Conservation (phyloP, 2,329 filamentous ascomycete species). For the Botrytis fabae region DNA sequence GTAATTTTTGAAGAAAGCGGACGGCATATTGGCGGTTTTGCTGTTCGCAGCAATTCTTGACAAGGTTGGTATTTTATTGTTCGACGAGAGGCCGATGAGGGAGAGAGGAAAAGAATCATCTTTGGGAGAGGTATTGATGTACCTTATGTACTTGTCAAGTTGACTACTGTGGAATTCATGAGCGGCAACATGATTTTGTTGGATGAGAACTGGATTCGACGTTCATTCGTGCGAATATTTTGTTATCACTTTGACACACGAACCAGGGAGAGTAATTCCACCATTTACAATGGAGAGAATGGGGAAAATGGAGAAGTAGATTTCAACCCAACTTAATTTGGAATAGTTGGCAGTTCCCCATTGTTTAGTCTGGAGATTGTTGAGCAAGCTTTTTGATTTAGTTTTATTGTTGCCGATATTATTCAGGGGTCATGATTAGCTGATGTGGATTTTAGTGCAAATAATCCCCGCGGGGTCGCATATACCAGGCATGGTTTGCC, state of each 20-base stretch:
- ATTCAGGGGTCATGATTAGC: constrained; percentile 19
- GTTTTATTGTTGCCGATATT: background rate
- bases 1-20: constrained; percentile 32
- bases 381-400: background rate
- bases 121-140: background rate
- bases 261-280: constrained; percentile 16
- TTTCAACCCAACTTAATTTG: background rate
- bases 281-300: constrained; percentile 15
- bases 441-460: background rate
- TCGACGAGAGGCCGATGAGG: constrained; percentile 20
- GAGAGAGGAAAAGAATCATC: background rate
- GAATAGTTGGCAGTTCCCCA: constrained; percentile 15
- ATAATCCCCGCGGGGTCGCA: constrained; percentile 19
- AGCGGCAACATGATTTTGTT: background rate
- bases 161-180: background rate
- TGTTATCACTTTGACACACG: background rate
- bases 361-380: constrained; percentile 1
- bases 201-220: background rate
- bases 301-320: background rate
- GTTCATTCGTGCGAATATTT: constrained; percentile 21
- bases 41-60: constrained; percentile 1
- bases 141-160: constrained; percentile 9
- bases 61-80: background rate
- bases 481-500: constrained; percentile 1
- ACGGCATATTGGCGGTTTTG: constrained; percentile 22